Evolutionary conservation across 1,139 yeast genomes (phyloP).

Genomic region (Kodamaea suecica): DNA sequence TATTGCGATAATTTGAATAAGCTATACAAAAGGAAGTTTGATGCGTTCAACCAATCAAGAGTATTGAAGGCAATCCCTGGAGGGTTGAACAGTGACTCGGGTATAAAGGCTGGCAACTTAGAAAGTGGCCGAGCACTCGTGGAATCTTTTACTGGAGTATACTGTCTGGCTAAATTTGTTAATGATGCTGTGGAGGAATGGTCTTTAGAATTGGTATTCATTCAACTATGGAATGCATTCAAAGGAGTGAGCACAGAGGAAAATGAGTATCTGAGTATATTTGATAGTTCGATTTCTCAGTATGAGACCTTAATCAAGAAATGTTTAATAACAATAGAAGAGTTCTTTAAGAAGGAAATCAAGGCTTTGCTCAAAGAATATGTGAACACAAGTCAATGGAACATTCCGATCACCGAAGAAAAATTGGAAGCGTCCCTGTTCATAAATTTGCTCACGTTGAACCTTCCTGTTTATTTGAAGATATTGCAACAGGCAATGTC

Average conservation of each 20-base stretch:
- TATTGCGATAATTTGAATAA: constrained; percentile 53
- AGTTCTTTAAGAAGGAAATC: constrained; percentile 50
- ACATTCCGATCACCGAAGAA: constrained; percentile 17
- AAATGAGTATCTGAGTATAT: constrained; percentile 31
- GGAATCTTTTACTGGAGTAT: constrained; percentile 54
- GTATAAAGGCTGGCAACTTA: constrained; percentile 27
- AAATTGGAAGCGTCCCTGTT: constrained; percentile 29
- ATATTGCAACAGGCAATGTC: constrained; percentile 31
- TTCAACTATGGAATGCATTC: constrained; percentile 57
- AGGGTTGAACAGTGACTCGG: constrained; percentile 26
- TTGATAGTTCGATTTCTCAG: constrained; percentile 50
- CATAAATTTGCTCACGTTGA: constrained; percentile 33
- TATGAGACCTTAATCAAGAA: constrained; percentile 41
- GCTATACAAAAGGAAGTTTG: constrained; percentile 47
- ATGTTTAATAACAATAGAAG: constrained; percentile 38
- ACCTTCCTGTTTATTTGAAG: constrained; percentile 35
- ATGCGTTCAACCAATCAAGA: constrained; percentile 34
- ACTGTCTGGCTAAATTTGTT: constrained; percentile 58
- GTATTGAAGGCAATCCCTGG: constrained; percentile 42
- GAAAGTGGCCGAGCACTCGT: constrained; percentile 41
- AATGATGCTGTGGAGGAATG: constrained; percentile 54
- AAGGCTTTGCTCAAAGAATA: constrained; percentile 51
- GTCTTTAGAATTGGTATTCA: constrained; percentile 63
- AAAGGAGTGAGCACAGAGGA: constrained; percentile 22
- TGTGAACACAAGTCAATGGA: constrained; percentile 43